phyloP scores from a whole-genome alignment of 805 yeast species.

The Ogataea trehaloabstinens region DNA sequence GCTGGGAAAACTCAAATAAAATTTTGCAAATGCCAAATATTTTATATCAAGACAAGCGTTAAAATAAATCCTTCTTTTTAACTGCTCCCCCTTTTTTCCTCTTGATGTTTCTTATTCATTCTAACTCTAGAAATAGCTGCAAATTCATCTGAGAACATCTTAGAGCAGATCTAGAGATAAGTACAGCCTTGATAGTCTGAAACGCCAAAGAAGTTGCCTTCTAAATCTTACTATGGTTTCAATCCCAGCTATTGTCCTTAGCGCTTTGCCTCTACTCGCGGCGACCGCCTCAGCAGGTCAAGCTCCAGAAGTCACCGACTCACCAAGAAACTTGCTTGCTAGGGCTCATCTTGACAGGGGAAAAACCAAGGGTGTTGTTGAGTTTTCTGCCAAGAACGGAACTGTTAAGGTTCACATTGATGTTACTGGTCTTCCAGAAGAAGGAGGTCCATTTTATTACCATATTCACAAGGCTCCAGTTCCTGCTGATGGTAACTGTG shows the following conservation, averaged over 20 bases:
- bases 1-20: too few species aligned
- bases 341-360: conserved; percentile 56
- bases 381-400: conserved; percentile 59
- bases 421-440: conserved; percentile 63
- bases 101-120: not conserved
- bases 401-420: conserved; percentile 66
- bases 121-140: not conserved
- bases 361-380: conserved; percentile 48
- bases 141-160: not conserved
- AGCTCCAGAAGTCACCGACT: conserved; percentile 51
- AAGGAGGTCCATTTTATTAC: conserved; percentile 66
- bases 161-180: not conserved
- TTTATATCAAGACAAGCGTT: too few species aligned
- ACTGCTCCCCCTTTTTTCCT: conserved; percentile 1
- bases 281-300: conserved; percentile 31
- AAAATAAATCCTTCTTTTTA: conserved; percentile 2
- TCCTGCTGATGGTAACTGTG: conserved; percentile 51
- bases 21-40: too few species aligned
- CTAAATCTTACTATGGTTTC: conserved; percentile 18
- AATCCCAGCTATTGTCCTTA: conserved; percentile 10
- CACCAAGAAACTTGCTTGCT: conserved; percentile 51
- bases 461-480: conserved; percentile 64
- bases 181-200: not conserved
- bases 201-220: not conserved
- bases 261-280: conserved; percentile 11